Percentiles rank a stretch among this genome's conserved stretches.
These are phyloP conservation scores for Epichloe festucae DNA, from an alignment of 2,329 filamentous ascomycete genomes.

Conservation along the genomic window DNA sequence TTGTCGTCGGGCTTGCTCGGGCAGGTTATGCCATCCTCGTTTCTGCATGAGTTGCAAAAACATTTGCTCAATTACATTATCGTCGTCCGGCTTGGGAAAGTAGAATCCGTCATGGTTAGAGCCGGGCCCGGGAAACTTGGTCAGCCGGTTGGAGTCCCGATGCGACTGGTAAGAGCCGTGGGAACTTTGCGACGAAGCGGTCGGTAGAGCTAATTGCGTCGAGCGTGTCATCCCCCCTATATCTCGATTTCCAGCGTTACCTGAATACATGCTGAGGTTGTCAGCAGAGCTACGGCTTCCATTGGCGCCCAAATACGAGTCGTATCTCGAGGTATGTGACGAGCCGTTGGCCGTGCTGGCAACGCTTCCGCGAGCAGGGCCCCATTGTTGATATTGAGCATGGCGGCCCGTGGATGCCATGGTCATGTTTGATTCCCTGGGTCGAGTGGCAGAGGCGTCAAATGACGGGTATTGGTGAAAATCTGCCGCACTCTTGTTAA, in stretches of 20 bases:
- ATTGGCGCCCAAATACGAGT: slow-evolving; percentile 48
- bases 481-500: slow-evolving; percentile 65
- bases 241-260: slow-evolving; percentile 35
- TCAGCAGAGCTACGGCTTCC: slow-evolving; percentile 43
- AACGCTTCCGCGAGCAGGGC: slow-evolving; percentile 38
- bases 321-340: slow-evolving; percentile 47
- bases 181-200: slow-evolving; percentile 43
- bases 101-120: slow-evolving; percentile 38
- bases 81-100: slow-evolving; percentile 64
- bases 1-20: slow-evolving; percentile 84
- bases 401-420: slow-evolving; percentile 57
- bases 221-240: slow-evolving; percentile 16
- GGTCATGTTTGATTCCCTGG: slow-evolving; percentile 38
- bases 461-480: slow-evolving; percentile 82
- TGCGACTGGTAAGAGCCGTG: slow-evolving; percentile 34
- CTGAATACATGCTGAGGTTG: slow-evolving; percentile 43
- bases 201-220: slow-evolving; percentile 34
- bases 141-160: slow-evolving; percentile 44
- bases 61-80: slow-evolving; percentile 76
- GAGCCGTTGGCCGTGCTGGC: slow-evolving; percentile 36
- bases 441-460: slow-evolving; percentile 34
- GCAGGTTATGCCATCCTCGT: slow-evolving; percentile 91
- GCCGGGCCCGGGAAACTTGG: slow-evolving; percentile 32
- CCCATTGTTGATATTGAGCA: slow-evolving; percentile 70
- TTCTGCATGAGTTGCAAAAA: slow-evolving; percentile 94